Conservation (phyloP, 768 basidiomycete genomes). For the Myochromella boudieri region DNA sequence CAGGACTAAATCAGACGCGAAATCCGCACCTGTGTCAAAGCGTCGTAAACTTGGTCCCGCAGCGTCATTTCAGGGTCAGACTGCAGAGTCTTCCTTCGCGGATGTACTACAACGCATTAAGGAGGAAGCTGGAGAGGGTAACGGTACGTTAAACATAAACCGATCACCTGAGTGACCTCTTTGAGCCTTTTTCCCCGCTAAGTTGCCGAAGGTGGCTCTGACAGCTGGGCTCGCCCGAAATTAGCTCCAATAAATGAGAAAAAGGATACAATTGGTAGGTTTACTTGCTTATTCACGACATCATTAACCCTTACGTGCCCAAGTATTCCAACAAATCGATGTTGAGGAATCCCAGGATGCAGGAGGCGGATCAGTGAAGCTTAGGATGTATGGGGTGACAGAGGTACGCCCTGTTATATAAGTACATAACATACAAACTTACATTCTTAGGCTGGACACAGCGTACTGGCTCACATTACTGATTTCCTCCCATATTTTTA, state of each 20-base stretch:
- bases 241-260: slow-evolving; percentile 56
- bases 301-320: neutral
- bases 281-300: neutral
- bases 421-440: neutral
- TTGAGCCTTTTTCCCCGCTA: neutral
- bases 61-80: slow-evolving; percentile 35
- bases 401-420: slow-evolving; percentile 45
- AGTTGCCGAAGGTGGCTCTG: slow-evolving; percentile 79
- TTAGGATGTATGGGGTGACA: slow-evolving; percentile 90
- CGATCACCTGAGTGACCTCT: neutral
- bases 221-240: slow-evolving; percentile 68
- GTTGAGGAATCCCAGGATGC: slow-evolving; percentile 64
- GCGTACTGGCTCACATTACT: slow-evolving; percentile 80
- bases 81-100: slow-evolving; percentile 53
- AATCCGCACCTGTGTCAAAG: slow-evolving; percentile 46
- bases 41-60: slow-evolving; percentile 49
- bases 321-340: slow-evolving; percentile 97
- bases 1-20: slow-evolving; percentile 23
- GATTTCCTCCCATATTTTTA: slow-evolving; percentile 95
- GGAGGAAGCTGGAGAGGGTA: slow-evolving; percentile 43
- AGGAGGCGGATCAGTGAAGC: slow-evolving; percentile 37
- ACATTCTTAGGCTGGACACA: slow-evolving; percentile 69
- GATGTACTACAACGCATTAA: slow-evolving; percentile 65
- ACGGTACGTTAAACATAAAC: slow-evolving; percentile 33
- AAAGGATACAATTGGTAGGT: slow-evolving; percentile 67